Evolutionary conservation across 768 basidiomycete genomes (phyloP).

Genomic region (Lentinula sp.): DNA sequence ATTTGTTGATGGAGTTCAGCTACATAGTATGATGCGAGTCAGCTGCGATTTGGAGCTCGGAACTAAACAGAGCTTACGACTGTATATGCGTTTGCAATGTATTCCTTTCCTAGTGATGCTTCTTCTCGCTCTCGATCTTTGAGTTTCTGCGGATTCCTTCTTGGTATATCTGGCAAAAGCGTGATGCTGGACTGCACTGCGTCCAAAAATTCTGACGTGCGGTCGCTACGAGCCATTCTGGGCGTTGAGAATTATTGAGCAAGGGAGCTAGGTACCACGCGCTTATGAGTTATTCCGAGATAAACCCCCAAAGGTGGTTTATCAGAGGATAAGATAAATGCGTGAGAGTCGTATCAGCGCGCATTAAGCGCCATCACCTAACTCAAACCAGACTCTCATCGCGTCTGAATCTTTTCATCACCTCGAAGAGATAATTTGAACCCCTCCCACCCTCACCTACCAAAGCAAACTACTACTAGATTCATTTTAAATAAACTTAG

Average conservation of each 20-base stretch:
- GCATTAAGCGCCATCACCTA: too few species aligned
- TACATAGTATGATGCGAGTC: slow-evolving; percentile 19
- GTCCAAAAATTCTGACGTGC: slow-evolving; percentile 58
- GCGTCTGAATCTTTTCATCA: too few species aligned
- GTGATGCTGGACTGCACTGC: slow-evolving; percentile 32
- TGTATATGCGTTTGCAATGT: slow-evolving; percentile 68
- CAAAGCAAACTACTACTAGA: too few species aligned
- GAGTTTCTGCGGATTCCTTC: slow-evolving; percentile 22
- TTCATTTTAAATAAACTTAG: too few species aligned
- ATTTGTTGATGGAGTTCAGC: slow-evolving; percentile 68
- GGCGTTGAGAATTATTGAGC: not conserved
- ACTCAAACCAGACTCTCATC: too few species aligned
- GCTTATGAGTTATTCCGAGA: too few species aligned
- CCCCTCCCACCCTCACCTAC: too few species aligned
- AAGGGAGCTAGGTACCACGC: too few species aligned
- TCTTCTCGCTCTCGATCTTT: slow-evolving; percentile 30
- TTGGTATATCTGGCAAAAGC: slow-evolving; percentile 18
- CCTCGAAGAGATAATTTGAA: too few species aligned
- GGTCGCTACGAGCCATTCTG: slow-evolving; percentile 56
- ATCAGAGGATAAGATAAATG: too few species aligned
- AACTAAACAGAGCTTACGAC: slow-evolving; percentile 36
- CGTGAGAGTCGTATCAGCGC: too few species aligned
- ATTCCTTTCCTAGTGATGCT: slow-evolving; percentile 51
- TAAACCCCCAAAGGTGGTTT: too few species aligned
- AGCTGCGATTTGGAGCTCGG: not conserved